Base-by-base conservation (phyloP, 257 asterid genomes). In the Verbascum thapsus region DNA sequence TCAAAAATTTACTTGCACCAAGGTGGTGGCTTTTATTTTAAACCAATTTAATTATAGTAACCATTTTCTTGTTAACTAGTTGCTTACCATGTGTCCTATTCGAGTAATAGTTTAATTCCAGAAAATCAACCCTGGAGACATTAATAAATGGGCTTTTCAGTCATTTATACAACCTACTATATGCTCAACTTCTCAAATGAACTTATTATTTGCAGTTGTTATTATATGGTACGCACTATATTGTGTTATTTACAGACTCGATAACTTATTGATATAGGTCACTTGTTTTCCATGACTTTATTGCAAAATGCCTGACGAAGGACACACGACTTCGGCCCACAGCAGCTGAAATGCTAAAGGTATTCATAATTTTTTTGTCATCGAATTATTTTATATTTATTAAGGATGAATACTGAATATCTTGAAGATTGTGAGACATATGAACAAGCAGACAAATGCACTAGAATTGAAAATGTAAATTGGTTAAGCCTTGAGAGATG, bases 331-430 rank as follows among this genome's bases (percentile, higher is more conserved):
- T 88, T 73, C 94, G 97, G 49, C 97, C 99, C 63, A 85, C 90
- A 54, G 96, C 99, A 64, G 76, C 96, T 52, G 99, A 94, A 80
- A 82, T 94, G 96, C 84, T 90, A 60, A 87, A 85, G 97, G 99
- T 92, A 82, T 67, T 68, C 50, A 50, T 64, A 39, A 15, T 48
- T 40, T 45, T 47, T 45, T 37, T 39, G 11, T 58, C 22, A 30
- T 17, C 19, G 51, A 51, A 9, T 42, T 43, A 53, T 45, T 49
- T 47, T 23, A 35, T 41, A 22, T 58, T 43, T 26, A 12, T 16
- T 18, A 38, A 19, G 55, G 64, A 35, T 45, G 51, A 3, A 30
- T 6, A 55, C 39, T 22, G n/a, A n/a, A n/a, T n/a, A n/a, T n/a
- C n/a, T 40, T 42, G 57, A 38, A 40, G 35, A 34, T 53, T 51